Percentiles rank a stretch among this genome's conserved stretches.
Conservation (phyloP, 164 flowering plant genomes). For the Echeveria elegans region DNA sequence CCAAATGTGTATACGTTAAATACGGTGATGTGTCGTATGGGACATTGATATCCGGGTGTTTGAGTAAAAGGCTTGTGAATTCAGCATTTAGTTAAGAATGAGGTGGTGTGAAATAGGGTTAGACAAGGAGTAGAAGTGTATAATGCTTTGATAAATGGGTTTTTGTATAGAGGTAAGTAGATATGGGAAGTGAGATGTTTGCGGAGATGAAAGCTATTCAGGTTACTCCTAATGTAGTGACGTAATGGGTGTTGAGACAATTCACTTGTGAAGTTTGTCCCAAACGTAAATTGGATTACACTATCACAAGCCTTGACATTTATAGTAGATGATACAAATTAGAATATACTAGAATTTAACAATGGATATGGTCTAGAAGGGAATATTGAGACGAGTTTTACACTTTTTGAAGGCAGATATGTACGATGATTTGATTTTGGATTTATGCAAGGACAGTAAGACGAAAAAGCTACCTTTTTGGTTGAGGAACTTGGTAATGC, state of each 20-base stretch:
- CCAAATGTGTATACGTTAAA: slow-evolving; percentile 71
- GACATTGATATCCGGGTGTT: slow-evolving; percentile 60
- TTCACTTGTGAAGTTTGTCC: too few relatives aligned
- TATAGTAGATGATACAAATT: too few relatives aligned
- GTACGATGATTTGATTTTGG: slow-evolving; percentile 69
- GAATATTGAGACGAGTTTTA: slow-evolving; percentile 47
- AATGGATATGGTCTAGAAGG: slow-evolving; percentile 53
- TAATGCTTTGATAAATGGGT: slow-evolving; percentile 64
- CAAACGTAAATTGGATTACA: too few relatives aligned
- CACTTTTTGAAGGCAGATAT: slow-evolving; percentile 56
- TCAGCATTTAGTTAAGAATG: slow-evolving; percentile 51
- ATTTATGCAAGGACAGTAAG: slow-evolving; percentile 77
- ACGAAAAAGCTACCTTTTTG: slow-evolving; percentile 68
- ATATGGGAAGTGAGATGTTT: slow-evolving; percentile 58
- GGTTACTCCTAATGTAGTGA: slow-evolving; percentile 56
- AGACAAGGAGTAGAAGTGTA: slow-evolving; percentile 65
- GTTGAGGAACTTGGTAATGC: slow-evolving; percentile 71
- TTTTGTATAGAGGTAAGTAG: too few relatives aligned
- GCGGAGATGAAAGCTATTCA: slow-evolving; percentile 53
- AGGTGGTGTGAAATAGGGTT: too few relatives aligned
- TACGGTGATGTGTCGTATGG: slow-evolving; percentile 48
- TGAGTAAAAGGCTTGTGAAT: slow-evolving; percentile 44
- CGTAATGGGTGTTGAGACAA: too few relatives aligned
- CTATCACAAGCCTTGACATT: too few relatives aligned
- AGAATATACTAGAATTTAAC: too few relatives aligned